Conservation (phyloP, 106 monocot genomes). For the Dioscorea dumetorum region DNA sequence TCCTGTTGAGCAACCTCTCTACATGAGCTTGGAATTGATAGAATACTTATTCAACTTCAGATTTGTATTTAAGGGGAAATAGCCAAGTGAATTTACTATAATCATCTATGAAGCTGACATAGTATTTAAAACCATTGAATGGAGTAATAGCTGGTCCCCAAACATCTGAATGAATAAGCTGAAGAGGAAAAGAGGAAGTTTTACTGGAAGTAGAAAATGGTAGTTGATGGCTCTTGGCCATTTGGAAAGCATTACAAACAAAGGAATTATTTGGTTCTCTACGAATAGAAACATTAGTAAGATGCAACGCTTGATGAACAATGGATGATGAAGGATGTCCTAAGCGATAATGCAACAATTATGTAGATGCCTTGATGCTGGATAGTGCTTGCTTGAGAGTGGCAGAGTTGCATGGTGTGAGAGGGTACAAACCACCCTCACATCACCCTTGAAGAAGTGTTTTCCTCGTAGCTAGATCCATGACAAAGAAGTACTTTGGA, state of each 20-base stretch:
- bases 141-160: background rate
- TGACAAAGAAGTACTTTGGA: background rate
- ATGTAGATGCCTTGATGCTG: too few species aligned
- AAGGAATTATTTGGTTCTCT: background rate
- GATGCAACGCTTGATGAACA: background rate
- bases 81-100: background rate
- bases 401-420: background rate
- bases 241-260: background rate
- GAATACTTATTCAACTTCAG: too few species aligned
- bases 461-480: background rate
- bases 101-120: background rate
- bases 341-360: background rate
- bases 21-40: background rate
- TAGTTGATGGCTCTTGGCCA: background rate
- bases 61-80: too few species aligned
- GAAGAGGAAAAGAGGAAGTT: background rate
- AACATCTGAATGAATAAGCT: background rate
- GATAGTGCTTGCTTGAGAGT: background rate
- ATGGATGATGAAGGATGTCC: background rate
- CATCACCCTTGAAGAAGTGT: background rate
- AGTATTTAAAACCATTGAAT: background rate
- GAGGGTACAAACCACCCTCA: background rate
- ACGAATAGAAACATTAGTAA: background rate
- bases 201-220: background rate
- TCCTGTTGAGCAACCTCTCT: background rate